Percentiles rank a stretch among this genome's conserved stretches.
These are phyloP conservation scores for Crucibulum cyathiforme DNA, from an alignment of 1,284 basidiomycete species.

Conservation along the genomic window DNA sequence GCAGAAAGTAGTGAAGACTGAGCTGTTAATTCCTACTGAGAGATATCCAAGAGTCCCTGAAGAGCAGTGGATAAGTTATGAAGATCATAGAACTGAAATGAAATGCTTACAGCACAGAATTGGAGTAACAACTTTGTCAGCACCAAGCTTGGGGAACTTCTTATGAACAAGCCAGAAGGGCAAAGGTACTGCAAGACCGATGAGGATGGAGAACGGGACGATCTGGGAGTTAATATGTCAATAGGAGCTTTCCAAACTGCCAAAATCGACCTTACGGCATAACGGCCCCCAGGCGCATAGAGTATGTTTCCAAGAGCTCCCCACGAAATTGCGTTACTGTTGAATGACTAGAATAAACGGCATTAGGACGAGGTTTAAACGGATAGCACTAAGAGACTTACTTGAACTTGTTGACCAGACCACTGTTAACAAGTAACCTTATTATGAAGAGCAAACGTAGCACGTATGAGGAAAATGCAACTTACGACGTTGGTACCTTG, in stretches of 20 bases:
- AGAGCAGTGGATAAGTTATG: not conserved
- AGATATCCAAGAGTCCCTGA: conserved; percentile 49
- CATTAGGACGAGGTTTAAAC: not conserved
- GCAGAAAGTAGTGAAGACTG: conserved; percentile 44
- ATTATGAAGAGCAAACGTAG: not conserved
- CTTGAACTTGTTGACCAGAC: conserved; percentile 62
- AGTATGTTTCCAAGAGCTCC: conserved; percentile 61
- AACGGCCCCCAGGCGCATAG: conserved; percentile 53
- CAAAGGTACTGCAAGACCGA: conserved; percentile 57
- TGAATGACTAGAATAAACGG: conserved; percentile 26
- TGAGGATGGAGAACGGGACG: conserved; percentile 57
- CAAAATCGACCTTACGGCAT: conserved; percentile 39
- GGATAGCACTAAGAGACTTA: not conserved
- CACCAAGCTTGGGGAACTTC: conserved; percentile 52
- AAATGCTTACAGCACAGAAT: conserved; percentile 46
- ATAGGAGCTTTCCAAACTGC: conserved; percentile 9
- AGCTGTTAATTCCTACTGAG: conserved; percentile 54
- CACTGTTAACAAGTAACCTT: conserved; percentile 30
- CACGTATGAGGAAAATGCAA: not conserved
- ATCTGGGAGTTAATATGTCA: conserved; percentile 43
- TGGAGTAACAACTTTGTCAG: conserved; percentile 55
- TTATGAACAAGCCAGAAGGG: conserved; percentile 60
- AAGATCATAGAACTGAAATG: not conserved
- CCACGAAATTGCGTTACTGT: conserved; percentile 62
- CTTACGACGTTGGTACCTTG: conserved; percentile 48